These are phyloP conservation scores for Aschersonia sp. DNA, from an alignment of 2,329 filamentous ascomycete genomes.

Conservation along the genomic window DNA sequence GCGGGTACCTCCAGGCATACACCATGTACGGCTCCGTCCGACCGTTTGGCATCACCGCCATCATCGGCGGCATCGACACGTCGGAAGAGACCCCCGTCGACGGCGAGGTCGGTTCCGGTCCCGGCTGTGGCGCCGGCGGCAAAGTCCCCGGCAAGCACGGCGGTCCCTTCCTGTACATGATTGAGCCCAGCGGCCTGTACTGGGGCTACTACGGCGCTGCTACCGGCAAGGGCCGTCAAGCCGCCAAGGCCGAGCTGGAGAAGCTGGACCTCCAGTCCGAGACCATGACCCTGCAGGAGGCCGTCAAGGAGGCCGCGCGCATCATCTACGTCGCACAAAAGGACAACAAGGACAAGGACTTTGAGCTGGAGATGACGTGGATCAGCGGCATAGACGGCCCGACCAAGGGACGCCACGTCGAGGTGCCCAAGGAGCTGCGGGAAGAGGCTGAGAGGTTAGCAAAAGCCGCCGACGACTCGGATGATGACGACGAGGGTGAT, in stretches of 20 bases:
- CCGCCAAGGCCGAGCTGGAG: constrained; percentile 95
- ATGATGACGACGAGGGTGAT: constrained; percentile 65
- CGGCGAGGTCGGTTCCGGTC: constrained; percentile 76
- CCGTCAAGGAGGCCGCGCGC: constrained; percentile 86
- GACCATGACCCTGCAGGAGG: constrained; percentile 66
- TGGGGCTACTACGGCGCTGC: constrained; percentile 99
- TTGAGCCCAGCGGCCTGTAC: constrained; percentile 91
- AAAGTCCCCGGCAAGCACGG: constrained; percentile 65
- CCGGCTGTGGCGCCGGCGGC: constrained; percentile 66
- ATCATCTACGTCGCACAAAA: constrained; percentile 98
- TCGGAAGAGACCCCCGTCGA: constrained; percentile 76
- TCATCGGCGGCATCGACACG: constrained; percentile 85
- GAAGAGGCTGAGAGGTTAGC: constrained; percentile 90
- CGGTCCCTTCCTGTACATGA: constrained; percentile 94
- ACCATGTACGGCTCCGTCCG: constrained; percentile 94
- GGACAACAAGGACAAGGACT: constrained; percentile 99
- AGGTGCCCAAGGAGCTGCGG: constrained; percentile 78
- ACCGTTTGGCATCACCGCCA: constrained; percentile 91
- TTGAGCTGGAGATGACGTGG: constrained; percentile 99
- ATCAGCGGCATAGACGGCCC: constrained; percentile 73
- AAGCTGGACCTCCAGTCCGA: constrained; percentile 79
- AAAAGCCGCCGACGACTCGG: constrained; percentile 76
- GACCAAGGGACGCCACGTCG: constrained; percentile 83
- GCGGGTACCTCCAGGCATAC: constrained; percentile 91
- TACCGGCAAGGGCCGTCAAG: constrained; percentile 90